These are phyloP conservation scores for Lithospermum erythrorhizon DNA, from an alignment of 257 asterid genomes.

Conservation along the genomic window DNA sequence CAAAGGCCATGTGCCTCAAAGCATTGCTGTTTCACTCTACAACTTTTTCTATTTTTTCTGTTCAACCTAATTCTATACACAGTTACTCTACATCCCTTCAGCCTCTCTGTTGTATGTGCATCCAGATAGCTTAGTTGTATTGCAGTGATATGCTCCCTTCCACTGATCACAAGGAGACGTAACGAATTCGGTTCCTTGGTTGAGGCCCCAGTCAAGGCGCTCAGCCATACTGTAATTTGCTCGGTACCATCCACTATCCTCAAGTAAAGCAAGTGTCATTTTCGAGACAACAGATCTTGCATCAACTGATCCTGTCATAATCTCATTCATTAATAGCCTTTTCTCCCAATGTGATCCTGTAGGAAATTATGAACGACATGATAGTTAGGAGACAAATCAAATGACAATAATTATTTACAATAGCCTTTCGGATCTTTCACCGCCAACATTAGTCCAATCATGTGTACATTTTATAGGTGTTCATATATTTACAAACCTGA, in stretches of 20 bases:
- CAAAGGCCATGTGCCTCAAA: no score
- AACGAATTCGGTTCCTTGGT: slow-evolving; percentile 84
- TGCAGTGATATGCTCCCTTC: slow-evolving; percentile 92
- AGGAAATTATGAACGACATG: slow-evolving; percentile 9
- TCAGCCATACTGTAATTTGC: slow-evolving; percentile 93
- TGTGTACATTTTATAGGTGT: neutral
- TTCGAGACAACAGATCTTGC: slow-evolving; percentile 89
- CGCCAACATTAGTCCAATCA: neutral
- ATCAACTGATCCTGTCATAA: slow-evolving; percentile 98
- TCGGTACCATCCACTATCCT: slow-evolving; percentile 93
- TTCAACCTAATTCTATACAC: slow-evolving; percentile 17
- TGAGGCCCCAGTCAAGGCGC: slow-evolving; percentile 88
- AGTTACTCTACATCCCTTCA: slow-evolving; percentile 53
- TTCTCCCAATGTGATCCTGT: slow-evolving; percentile 99
- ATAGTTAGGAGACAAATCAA: slow-evolving; percentile 7
- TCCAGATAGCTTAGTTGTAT: slow-evolving; percentile 83
- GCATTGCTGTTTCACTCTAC: no score
- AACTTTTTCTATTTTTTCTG: neutral
- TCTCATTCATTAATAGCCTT: slow-evolving; percentile 90
- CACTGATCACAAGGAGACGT: slow-evolving; percentile 76
- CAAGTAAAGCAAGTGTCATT: slow-evolving; percentile 92
- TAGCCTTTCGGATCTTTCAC: neutral
- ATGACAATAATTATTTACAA: slow-evolving; percentile 5
- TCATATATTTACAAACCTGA: slow-evolving; percentile 39
- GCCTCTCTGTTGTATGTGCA: slow-evolving; percentile 95